Evolutionary conservation across 2,329 filamentous ascomycete species (phyloP), one percentile per base, ranked within the genome.

Genomic region (Dryadomyces quercus-mongolicae): DNA sequence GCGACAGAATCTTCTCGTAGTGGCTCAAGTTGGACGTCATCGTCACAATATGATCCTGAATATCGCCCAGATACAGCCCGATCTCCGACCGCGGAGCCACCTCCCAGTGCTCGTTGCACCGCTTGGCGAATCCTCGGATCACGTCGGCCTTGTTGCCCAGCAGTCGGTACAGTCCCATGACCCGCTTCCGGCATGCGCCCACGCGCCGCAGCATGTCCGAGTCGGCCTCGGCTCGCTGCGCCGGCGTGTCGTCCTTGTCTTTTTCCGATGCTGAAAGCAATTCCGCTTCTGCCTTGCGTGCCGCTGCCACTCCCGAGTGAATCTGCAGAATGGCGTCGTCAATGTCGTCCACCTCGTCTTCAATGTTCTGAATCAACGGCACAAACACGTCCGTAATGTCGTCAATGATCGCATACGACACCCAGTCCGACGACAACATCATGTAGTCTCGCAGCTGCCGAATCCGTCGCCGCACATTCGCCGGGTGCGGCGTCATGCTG

Each of bases 121-220:
- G 80, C 72, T 98, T 98, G 5, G 93, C 93, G 64, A 98, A 98
- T 1, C 93, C 93, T 71, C 97, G 97, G 75, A 98, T 97, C 56
- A 98, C 93, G 68, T 98, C 93, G 51, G 93, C 93, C 71, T 98
- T 98, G 70, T 95, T 97, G 54, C 93, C 93, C 18, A 98, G 74
- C 47, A 98, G 74, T 51, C 93, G 81, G 66, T 96, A 97, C 49
- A 98, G 74, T 40, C 87, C 85, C 91, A 98, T 98, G 60, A 98
- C 93, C 67, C 92, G 92, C 75, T 97, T 97, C 62, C 93, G 82
- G 67, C 90, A 95, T 68, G 95, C 89, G 31, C 93, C 93, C 0
- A 97, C 90, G 15, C 89, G 84, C 44, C 90, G 82, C 56, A 98
- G 77, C 90, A 98, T 96, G 67, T 87, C 56, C 36, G 56, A 55